These are phyloP conservation scores for Penicillium subrubescens DNA, from an alignment of 495 filamentous ascomycete genomes.

Conservation along the genomic window DNA sequence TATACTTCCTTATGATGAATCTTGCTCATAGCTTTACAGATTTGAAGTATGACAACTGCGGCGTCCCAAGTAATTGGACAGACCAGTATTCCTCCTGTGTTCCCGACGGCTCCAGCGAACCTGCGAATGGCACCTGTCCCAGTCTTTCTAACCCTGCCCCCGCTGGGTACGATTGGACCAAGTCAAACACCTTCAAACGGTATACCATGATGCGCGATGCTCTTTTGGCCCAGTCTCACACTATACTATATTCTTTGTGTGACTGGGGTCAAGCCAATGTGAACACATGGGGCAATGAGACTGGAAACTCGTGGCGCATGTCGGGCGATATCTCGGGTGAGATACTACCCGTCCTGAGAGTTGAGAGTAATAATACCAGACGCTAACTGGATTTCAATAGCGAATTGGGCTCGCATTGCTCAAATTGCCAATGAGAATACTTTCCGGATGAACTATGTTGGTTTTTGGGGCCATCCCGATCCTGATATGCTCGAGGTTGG, in stretches of 20 bases:
- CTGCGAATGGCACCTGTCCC: slow-evolving; percentile 48
- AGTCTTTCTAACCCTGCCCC: slow-evolving; percentile 41
- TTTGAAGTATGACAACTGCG: slow-evolving; percentile 76
- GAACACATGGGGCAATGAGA: slow-evolving; percentile 52
- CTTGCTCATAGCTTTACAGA: slow-evolving; percentile 36
- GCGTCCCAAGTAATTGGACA: slow-evolving; percentile 44
- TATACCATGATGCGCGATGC: slow-evolving; percentile 65
- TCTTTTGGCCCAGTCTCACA: slow-evolving; percentile 48
- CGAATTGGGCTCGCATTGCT: slow-evolving; percentile 44
- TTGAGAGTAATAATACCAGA: not conserved
- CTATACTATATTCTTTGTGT: slow-evolving; percentile 68
- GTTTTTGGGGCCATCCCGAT: slow-evolving; percentile 61
- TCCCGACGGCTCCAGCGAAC: slow-evolving; percentile 31
- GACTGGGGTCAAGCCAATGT: slow-evolving; percentile 61
- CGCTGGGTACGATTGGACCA: slow-evolving; percentile 53
- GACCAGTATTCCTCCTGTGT: slow-evolving; percentile 45
- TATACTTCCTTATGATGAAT: not conserved
- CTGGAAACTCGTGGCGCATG: slow-evolving; percentile 59
- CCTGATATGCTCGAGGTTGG: slow-evolving; percentile 73
- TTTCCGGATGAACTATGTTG: slow-evolving; percentile 49
- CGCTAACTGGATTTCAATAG: slow-evolving; percentile 26
- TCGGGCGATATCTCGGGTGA: slow-evolving; percentile 54
- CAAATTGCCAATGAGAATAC: slow-evolving; percentile 45
- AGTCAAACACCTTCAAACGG: slow-evolving; percentile 52
- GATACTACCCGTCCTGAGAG: slow-evolving; percentile 3